These are phyloP conservation scores for Solioccasus polychromus DNA, from an alignment of 768 basidiomycete species.

Conservation along the genomic window DNA sequence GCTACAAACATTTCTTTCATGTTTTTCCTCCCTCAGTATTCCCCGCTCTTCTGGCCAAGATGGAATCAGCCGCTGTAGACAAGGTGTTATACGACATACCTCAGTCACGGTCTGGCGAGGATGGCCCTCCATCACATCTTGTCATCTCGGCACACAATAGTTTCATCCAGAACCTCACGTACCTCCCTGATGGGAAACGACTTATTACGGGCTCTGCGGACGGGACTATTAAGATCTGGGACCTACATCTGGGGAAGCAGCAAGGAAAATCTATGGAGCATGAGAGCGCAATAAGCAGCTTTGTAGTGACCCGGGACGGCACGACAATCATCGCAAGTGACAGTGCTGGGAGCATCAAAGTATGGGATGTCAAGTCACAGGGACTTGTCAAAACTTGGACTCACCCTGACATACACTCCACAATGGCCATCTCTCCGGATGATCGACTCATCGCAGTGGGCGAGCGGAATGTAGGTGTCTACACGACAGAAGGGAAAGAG, in stretches of 20 bases:
- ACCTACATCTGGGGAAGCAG: neutral
- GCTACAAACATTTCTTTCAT: too few relatives aligned
- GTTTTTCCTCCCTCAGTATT: too few relatives aligned
- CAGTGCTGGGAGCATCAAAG: neutral
- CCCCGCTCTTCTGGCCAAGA: too few relatives aligned
- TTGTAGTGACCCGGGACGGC: neutral
- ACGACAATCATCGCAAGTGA: neutral
- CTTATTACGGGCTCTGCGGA: neutral
- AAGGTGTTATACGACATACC: too few relatives aligned
- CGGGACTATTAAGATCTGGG: neutral
- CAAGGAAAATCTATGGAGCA: neutral
- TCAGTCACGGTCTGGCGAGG: neutral
- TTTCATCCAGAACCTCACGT: neutral
- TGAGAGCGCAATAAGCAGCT: rapidly evolving
- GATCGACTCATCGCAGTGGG: neutral
- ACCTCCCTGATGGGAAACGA: constrained; percentile 1
- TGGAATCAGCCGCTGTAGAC: too few relatives aligned
- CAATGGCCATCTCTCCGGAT: neutral
- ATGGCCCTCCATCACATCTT: too few relatives aligned
- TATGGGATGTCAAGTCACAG: neutral
- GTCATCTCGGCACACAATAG: too few relatives aligned
- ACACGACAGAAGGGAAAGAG: neutral
- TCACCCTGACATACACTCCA: neutral
- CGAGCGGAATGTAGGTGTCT: neutral
- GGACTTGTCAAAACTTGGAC: neutral